Evolutionary conservation across 495 filamentous ascomycete genomes (phyloP), one percentile per base, ranked within the genome.

Genomic region (Penicillium argentinense): DNA sequence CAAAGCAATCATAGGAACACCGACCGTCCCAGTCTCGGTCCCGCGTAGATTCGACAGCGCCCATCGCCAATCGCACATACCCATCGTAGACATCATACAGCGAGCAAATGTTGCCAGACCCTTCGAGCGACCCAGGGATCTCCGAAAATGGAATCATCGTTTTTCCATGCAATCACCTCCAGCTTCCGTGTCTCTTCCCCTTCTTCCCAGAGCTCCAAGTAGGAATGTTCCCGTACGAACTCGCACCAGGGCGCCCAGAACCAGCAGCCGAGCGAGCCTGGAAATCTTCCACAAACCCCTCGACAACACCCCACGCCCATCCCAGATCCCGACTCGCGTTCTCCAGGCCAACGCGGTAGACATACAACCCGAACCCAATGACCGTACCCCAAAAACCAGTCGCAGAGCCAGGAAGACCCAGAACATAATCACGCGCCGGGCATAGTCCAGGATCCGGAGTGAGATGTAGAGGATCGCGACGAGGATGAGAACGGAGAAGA

Each of bases 391-490:
- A 93, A 88, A 78, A 0, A 77, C 46, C 32, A 89, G 13, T 22
- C 75, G 61, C 44, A 86, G 57, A 5, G 69, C 74, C 36, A 92
- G 57, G 29, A 71, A 59, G n/a, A 87, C 74, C 81, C 88, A 89
- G 63, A 80, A 92, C 59, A 89, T 72, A 42, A 95, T 67, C 2
- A 87, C 64, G 26, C 86, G 76, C 37, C 79, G 80, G 19, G 85
- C 64, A 61, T 83, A 81, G 57, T 82, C 68, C n/a, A 93, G 65
- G 42, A 90, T 56, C 58, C 84, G 79, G 48, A 91, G 64, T 13
- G 78, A 78, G 37, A 89, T 39, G 47, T 88, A 58, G 24, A 91
- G 54, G 32, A 80, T 49, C 29, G 83, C 44, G 1, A 79, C 53
- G 11, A 86, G 66, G 26, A 78, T 60, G 4, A 83, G 57, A 44